Evolutionary conservation across 2,329 filamentous ascomycete species (phyloP).

Genomic region (Paramyrothecium sp.): DNA sequence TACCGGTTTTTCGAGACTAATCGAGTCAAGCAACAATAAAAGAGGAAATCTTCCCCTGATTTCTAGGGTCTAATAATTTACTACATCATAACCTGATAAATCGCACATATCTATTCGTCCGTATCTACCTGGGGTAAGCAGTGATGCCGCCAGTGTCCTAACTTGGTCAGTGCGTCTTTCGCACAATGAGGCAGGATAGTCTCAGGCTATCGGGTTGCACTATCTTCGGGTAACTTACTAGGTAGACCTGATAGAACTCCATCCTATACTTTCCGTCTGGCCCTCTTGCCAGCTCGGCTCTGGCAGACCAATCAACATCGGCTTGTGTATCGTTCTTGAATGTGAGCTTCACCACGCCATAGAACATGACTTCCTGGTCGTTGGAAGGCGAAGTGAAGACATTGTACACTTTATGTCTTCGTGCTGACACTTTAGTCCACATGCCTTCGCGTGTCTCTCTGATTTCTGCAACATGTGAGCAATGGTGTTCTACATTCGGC

Average conservation of each 20-base stretch:
- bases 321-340: constrained; percentile 22
- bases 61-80: not conserved
- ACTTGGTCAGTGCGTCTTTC: too few relatives aligned
- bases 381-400: constrained; percentile 25
- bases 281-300: constrained; percentile 47
- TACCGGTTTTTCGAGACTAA: too few relatives aligned
- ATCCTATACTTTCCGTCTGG: constrained; percentile 50
- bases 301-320: constrained; percentile 51
- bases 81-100: not conserved
- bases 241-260: constrained; percentile 53
- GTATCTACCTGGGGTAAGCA: constrained; percentile 9
- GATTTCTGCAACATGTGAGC: constrained; percentile 19
- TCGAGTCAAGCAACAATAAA: too few relatives aligned
- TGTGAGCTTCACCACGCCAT: constrained; percentile 24
- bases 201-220: not conserved
- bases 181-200: not conserved
- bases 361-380: constrained; percentile 28
- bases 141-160: constrained; percentile 15
- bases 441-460: constrained; percentile 22
- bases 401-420: constrained; percentile 25
- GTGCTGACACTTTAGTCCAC: constrained; percentile 24
- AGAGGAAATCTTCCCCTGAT: too few relatives aligned
- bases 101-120: not conserved
- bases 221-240: constrained; percentile 34
- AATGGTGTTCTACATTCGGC: constrained; percentile 5